Percentiles rank a stretch among this genome's conserved stretches.
phyloP scores from a whole-genome alignment of 2,329 filamentous ascomycete genomes.

The Fusarium illudens region DNA sequence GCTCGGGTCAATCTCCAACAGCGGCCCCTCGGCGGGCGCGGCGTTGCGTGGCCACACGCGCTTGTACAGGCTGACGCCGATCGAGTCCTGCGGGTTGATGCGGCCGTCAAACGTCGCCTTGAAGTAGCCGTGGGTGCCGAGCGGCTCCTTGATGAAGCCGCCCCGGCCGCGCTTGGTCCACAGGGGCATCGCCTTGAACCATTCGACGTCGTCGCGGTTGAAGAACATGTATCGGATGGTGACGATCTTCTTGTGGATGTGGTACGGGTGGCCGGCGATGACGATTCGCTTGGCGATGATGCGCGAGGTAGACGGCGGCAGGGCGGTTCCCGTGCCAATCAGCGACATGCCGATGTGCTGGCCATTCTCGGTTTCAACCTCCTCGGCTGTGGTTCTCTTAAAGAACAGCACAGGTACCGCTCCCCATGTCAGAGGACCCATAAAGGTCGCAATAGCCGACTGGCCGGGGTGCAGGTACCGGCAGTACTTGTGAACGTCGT shows the following conservation, averaged over 20 bases:
- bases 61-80: slow-evolving; percentile 91
- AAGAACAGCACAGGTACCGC: slow-evolving; percentile 91
- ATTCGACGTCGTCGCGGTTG: slow-evolving; percentile 91
- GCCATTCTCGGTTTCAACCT: slow-evolving; percentile 53
- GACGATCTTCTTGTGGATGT: slow-evolving; percentile 98
- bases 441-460: slow-evolving; percentile 87
- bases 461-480: slow-evolving; percentile 91
- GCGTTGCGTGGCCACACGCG: slow-evolving; percentile 81
- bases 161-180: slow-evolving; percentile 91
- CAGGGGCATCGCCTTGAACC: slow-evolving; percentile 96
- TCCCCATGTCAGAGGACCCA: slow-evolving; percentile 92
- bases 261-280: slow-evolving; percentile 94
- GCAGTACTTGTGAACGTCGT: slow-evolving; percentile 97
- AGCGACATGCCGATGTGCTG: slow-evolving; percentile 69
- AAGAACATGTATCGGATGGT: slow-evolving; percentile 99
- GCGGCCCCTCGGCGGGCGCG: slow-evolving; percentile 52
- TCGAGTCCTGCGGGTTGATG: slow-evolving; percentile 94
- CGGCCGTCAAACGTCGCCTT: slow-evolving; percentile 97
- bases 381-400: slow-evolving; percentile 63
- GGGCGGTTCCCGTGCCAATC: slow-evolving; percentile 85
- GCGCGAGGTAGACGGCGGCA: slow-evolving; percentile 78
- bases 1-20: slow-evolving; percentile 50
- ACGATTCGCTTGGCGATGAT: slow-evolving; percentile 95
- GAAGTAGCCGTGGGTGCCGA: slow-evolving; percentile 99
- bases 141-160: slow-evolving; percentile 90